phyloP scores from a whole-genome alignment of 2,329 filamentous ascomycete species.

The Fusarium multiceps region DNA sequence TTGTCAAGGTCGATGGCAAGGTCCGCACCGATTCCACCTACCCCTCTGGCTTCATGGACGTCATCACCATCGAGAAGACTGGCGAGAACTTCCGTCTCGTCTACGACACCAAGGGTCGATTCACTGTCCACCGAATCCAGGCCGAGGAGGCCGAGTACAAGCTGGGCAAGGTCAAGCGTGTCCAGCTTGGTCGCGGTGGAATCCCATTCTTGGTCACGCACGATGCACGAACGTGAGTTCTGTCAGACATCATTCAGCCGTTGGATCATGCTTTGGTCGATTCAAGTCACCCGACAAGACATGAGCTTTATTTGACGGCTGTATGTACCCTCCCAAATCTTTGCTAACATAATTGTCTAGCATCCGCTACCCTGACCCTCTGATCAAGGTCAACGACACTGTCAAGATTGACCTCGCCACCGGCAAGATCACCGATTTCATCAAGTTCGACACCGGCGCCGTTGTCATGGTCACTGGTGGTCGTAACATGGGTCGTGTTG shows the following conservation, averaged over 20 bases:
- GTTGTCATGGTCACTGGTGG: constrained; percentile 99
- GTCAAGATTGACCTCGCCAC: constrained; percentile 98
- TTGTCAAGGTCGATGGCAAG: constrained; percentile 99
- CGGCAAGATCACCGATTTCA: constrained; percentile 98
- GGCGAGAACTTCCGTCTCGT: constrained; percentile 99
- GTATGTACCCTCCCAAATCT: constrained; percentile 58
- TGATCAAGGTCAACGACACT: constrained; percentile 99
- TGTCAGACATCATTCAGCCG: constrained; percentile 99
- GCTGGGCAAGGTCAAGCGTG: constrained; percentile 99
- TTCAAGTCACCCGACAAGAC: constrained; percentile 54
- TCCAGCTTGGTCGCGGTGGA: constrained; percentile 98
- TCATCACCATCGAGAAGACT: constrained; percentile 99
- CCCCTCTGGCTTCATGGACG: constrained; percentile 99
- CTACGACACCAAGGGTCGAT: constrained; percentile 99
- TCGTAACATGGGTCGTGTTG: constrained; percentile 99
- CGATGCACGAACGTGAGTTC: constrained; percentile 99
- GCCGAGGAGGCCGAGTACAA: constrained; percentile 99
- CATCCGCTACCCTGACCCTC: constrained; percentile 98
- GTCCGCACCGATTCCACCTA: constrained; percentile 98
- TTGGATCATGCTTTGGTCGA: constrained; percentile 99
- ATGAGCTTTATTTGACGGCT: constrained; percentile 62
- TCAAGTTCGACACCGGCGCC: constrained; percentile 98
- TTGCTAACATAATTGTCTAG: constrained; percentile 65
- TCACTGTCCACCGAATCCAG: constrained; percentile 99
- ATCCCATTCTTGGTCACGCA: constrained; percentile 99